Evolutionary conservation across 2,329 filamentous ascomycete species (phyloP), one percentile per base, ranked within the genome.

Genomic region (Curvularia lunata): DNA sequence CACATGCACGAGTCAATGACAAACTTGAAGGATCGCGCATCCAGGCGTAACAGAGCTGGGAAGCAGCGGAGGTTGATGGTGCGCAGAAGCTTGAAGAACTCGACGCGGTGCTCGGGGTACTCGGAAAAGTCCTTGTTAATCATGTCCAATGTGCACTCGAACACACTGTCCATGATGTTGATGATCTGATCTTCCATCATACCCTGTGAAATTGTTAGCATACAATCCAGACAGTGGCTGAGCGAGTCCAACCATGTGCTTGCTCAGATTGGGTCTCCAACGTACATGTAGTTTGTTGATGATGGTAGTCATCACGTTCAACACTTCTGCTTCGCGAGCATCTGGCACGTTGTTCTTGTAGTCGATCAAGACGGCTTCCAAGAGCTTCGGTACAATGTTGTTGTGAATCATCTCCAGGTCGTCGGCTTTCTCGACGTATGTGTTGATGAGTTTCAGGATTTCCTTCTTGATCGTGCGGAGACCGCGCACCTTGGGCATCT

Each of bases 61-160:
- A 99, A 99, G 79, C 95, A 99, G 77, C 96, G 92, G 47, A 98
- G 82, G 78, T 99, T 99, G 80, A 99, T 98, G 13, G 94, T 91
- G 67, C 96, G 87, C 37, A 99, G 85, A 23, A 99, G 86, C 79
- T 97, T 97, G 85, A 99, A 99, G 79, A 99, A 99, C 78, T 98
- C 94, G n/a, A 99, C 95, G 56, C 96, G 90, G 76, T 99, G 95
- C 77, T 99, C 95, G 0, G 95, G 95, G 77, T 96, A 99, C 75
- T 99, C 95, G 46, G 96, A 97, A 79, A 99, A 99, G 79, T 99
- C 95, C 81, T 99, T 99, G 86, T 98, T 99, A 81, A 99, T 99
- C 95, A 99, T 99, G 72, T 97, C 92, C 55, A 99, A 83, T 3
- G 95, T 99, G 82, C 94, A 98, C 78, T 98, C 94, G 71, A 99